Evolutionary conservation across 352 stramenopile species (phyloP).

Genomic region (Globisporangium alternatum): DNA sequence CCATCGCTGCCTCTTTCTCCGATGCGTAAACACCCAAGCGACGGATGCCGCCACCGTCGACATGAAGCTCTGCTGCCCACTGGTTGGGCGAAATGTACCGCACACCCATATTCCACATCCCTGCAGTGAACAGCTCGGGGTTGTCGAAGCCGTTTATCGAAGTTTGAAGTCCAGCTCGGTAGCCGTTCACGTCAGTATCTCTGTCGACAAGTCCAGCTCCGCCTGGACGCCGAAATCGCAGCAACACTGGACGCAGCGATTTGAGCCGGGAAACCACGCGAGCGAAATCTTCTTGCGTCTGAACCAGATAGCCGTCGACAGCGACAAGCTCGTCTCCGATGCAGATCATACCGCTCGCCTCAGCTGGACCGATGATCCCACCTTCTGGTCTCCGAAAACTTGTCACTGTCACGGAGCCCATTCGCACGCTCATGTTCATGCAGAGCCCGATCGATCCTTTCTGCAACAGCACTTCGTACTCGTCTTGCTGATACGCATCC

Average conservation of each 20-base stretch:
- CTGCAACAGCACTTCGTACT: constrained; percentile 86
- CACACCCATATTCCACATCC: constrained; percentile 85
- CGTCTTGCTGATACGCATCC: constrained; percentile 55
- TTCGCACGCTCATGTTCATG: constrained; percentile 89
- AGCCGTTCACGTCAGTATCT: constrained; percentile 41
- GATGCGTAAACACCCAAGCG: constrained; percentile 63
- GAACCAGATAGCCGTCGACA: constrained; percentile 77
- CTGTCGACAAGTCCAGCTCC: constrained; percentile 38
- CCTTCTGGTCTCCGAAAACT: constrained; percentile 79
- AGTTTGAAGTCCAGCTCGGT: constrained; percentile 57
- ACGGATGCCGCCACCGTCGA: constrained; percentile 78
- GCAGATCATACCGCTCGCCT: constrained; percentile 78
- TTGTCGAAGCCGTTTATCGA: constrained; percentile 73
- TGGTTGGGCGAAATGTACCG: constrained; percentile 69
- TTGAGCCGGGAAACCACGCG: constrained; percentile 81
- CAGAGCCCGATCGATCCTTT: constrained; percentile 85
- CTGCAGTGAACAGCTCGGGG: constrained; percentile 63
- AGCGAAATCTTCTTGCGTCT: constrained; percentile 79
- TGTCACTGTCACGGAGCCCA: constrained; percentile 76
- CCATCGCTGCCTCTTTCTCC: constrained; percentile 75
- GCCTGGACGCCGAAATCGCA: constrained; percentile 72
- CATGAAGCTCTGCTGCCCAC: constrained; percentile 82
- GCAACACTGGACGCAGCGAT: constrained; percentile 67
- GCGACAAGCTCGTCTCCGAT: constrained; percentile 77
- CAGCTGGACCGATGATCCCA: constrained; percentile 70